Percentiles rank a stretch among this genome's conserved stretches.
These are phyloP conservation scores for Rubroboletus pulcherrimus DNA, from an alignment of 768 basidiomycete species.

Conservation along the genomic window DNA sequence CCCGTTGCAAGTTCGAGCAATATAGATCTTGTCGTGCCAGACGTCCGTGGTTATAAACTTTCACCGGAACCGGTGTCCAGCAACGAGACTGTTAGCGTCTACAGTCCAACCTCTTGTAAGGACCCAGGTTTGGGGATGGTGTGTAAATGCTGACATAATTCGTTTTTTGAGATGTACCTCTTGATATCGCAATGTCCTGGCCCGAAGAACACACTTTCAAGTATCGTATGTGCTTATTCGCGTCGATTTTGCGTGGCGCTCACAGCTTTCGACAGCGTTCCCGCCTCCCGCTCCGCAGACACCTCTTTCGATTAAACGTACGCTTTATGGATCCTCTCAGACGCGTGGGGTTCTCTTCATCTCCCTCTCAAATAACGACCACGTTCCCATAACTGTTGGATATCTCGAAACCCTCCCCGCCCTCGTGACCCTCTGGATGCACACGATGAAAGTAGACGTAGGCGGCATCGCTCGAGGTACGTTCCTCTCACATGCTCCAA, in stretches of 20 bases:
- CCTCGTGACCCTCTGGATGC: constrained; percentile 84
- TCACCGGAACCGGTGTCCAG: constrained; percentile 47
- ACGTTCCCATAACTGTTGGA: constrained; percentile 41
- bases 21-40: constrained; percentile 48
- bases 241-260: neutral
- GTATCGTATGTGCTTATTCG: constrained; percentile 45
- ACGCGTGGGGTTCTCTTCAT: constrained; percentile 71
- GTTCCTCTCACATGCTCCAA: constrained; percentile 9
- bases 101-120: constrained; percentile 47
- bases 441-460: constrained; percentile 59
- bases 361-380: constrained; percentile 53
- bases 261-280: constrained; percentile 30
- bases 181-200: constrained; percentile 60
- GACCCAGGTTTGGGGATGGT: neutral
- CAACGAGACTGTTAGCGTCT: constrained; percentile 39
- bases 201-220: constrained; percentile 46
- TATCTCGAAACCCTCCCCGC: constrained; percentile 95
- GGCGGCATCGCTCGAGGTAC: constrained; percentile 46
- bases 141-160: neutral
- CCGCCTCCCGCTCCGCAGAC: constrained; percentile 39
- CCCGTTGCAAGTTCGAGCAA: constrained; percentile 64
- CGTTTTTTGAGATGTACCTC: constrained; percentile 29
- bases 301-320: constrained; percentile 60
- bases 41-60: constrained; percentile 40
- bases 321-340: constrained; percentile 71